A percentile compares a stretch with the other conserved stretches of the same genome.
phyloP scores from a whole-genome alignment of 2,329 filamentous ascomycete species.

The Sclerotinia sclerotiorum region DNA sequence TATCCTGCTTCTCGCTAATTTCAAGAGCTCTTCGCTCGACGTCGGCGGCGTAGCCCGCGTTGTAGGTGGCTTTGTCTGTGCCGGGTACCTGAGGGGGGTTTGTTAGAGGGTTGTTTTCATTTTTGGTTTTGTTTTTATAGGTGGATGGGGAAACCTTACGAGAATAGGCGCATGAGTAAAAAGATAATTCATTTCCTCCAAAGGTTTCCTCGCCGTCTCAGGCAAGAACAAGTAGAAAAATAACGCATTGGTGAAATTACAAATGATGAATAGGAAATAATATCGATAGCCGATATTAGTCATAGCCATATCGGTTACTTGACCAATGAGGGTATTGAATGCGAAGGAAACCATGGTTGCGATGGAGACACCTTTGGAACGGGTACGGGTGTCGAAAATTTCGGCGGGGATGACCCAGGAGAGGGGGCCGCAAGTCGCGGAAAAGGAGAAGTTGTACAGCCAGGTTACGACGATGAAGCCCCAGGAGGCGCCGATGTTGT shows the following conservation, averaged over 20 bases:
- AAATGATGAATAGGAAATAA: conserved; percentile 61
- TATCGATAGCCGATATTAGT: conserved; percentile 49
- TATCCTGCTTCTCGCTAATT: conserved; percentile 52
- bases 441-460: conserved; percentile 79
- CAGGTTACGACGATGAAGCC: conserved; percentile 69
- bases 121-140: background rate
- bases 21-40: conserved; percentile 59
- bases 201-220: conserved; percentile 62
- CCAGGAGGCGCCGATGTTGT: conserved; percentile 60
- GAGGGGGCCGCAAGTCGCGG: conserved; percentile 67
- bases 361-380: conserved; percentile 72
- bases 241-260: conserved; percentile 66
- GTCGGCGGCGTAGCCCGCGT: conserved; percentile 49
- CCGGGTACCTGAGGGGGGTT: conserved; percentile 47
- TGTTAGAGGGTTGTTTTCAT: background rate
- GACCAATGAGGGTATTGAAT: conserved; percentile 75
- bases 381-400: conserved; percentile 75
- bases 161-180: conserved; percentile 56
- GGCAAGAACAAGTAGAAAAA: conserved; percentile 69
- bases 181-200: conserved; percentile 52
- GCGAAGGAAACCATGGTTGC: conserved; percentile 72
- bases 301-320: conserved; percentile 60
- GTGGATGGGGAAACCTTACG: conserved; percentile 30
- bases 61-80: conserved; percentile 54
- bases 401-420: conserved; percentile 53